A percentile compares a stretch with the other conserved stretches of the same genome.
Conservation (phyloP, 2,329 filamentous ascomycete species). For the Westerdykella ornata region DNA sequence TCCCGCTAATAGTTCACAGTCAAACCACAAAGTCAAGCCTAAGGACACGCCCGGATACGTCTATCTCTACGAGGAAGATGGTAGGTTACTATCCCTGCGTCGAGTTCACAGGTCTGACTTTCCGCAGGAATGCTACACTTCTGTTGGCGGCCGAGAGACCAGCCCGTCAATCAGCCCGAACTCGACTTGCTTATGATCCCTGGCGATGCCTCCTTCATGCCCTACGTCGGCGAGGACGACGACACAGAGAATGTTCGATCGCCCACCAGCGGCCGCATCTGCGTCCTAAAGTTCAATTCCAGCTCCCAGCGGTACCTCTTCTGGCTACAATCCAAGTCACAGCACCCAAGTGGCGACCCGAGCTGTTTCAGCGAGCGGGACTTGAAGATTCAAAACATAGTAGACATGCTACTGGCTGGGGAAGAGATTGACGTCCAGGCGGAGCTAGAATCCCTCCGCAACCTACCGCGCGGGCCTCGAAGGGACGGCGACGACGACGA, state of each 20-base stretch:
- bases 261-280: constrained; percentile 77
- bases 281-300: constrained; percentile 86
- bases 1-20: constrained; percentile 17
- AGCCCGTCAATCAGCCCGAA: constrained; percentile 64
- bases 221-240: constrained; percentile 52
- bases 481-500: constrained; percentile 58
- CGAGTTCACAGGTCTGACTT: constrained; percentile 9
- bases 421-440: constrained; percentile 74
- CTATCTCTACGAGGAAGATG: constrained; percentile 90
- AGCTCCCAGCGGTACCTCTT: constrained; percentile 89
- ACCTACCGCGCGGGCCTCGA: constrained; percentile 45
- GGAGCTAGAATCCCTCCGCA: constrained; percentile 57
- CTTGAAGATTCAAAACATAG: constrained; percentile 78
- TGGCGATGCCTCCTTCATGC: constrained; percentile 76
- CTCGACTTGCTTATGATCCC: constrained; percentile 93
- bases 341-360: constrained; percentile 61
- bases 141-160: constrained; percentile 83
- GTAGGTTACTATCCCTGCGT: constrained; percentile 38
- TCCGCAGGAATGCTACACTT: constrained; percentile 77
- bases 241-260: constrained; percentile 55
- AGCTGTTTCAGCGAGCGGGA: constrained; percentile 81
- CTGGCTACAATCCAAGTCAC: constrained; percentile 90
- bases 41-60: constrained; percentile 73
- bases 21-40: constrained; percentile 59
- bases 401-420: constrained; percentile 76